phyloP scores from a whole-genome alignment of 495 filamentous ascomycete genomes.

The Xylaria longipes region DNA sequence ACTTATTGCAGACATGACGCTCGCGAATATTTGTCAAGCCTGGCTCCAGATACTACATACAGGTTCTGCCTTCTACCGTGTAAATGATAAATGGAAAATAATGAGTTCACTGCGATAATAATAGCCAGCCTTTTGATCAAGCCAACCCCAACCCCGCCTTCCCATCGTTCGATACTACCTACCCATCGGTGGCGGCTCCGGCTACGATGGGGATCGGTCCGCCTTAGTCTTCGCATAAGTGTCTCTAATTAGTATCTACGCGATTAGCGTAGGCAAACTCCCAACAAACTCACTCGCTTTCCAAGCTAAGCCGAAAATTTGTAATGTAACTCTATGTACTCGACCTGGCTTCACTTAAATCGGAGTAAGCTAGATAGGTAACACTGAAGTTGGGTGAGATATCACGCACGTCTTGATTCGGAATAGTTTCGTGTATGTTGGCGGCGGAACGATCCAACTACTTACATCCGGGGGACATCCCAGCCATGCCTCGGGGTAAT shows the following conservation, averaged over 20 bases:
- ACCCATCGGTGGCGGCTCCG: not conserved
- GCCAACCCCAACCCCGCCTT: not conserved
- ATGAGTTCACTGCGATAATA: not conserved
- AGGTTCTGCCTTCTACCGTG: not conserved
- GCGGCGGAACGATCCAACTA: not conserved
- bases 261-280: not conserved
- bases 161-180: not conserved
- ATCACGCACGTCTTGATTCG: not conserved
- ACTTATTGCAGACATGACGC: not conserved
- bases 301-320: not conserved
- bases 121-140: not conserved
- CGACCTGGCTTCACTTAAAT: not conserved
- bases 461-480: not conserved
- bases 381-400: not conserved
- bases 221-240: conserved; percentile 5
- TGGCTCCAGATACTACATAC: not conserved
- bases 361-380: not conserved
- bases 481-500: not conserved
- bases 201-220: not conserved
- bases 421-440: conserved; percentile 13
- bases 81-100: not conserved
- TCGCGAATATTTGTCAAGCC: not conserved
- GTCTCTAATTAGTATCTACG: not conserved
- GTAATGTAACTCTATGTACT: not conserved
- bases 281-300: not conserved